Evolutionary conservation across 2,329 filamentous ascomycete genomes (phyloP).

Genomic region (Periconia sp.): DNA sequence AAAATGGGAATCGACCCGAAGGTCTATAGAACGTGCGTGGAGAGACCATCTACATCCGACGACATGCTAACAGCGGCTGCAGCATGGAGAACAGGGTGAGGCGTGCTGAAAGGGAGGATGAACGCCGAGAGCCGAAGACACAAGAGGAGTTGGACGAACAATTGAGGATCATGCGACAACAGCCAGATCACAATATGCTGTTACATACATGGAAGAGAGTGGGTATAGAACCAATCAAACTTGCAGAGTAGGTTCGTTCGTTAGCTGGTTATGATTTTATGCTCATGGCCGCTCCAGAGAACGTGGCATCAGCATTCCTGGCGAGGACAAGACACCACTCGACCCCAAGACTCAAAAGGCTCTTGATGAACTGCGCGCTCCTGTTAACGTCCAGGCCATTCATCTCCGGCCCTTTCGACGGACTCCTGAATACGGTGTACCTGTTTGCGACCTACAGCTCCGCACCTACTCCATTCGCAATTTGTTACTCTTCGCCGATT

Average conservation of each 20-base stretch:
- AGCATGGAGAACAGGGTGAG: conserved; percentile 31
- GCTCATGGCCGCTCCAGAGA: conserved; percentile 18
- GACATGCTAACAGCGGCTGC: conserved; percentile 12
- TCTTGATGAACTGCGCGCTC: conserved; percentile 46
- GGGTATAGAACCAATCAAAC: conserved; percentile 37
- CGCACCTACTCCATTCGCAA: conserved; percentile 89
- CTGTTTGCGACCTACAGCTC: conserved; percentile 86
- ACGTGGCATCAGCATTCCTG: conserved; percentile 34
- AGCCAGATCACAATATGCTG: conserved; percentile 32
- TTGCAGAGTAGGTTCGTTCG: conserved; percentile 32
- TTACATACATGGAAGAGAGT: conserved; percentile 35
- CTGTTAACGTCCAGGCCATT: conserved; percentile 79
- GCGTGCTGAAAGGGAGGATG: conserved; percentile 19
- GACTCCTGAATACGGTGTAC: conserved; percentile 72
- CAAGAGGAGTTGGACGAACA: conserved; percentile 28
- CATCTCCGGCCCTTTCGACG: conserved; percentile 84
- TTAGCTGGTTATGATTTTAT: conserved; percentile 1
- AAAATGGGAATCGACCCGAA: conserved; percentile 28
- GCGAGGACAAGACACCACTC: conserved; percentile 29
- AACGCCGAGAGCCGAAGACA: conserved; percentile 30
- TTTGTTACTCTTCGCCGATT: conserved; percentile 92
- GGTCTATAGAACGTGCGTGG: conserved; percentile 32
- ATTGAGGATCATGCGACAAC: conserved; percentile 33
- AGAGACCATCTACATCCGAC: not conserved
- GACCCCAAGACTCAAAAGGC: conserved; percentile 30